Evolutionary conservation across 768 basidiomycete species (phyloP).

Genomic region (Favolaschia claudopus): DNA sequence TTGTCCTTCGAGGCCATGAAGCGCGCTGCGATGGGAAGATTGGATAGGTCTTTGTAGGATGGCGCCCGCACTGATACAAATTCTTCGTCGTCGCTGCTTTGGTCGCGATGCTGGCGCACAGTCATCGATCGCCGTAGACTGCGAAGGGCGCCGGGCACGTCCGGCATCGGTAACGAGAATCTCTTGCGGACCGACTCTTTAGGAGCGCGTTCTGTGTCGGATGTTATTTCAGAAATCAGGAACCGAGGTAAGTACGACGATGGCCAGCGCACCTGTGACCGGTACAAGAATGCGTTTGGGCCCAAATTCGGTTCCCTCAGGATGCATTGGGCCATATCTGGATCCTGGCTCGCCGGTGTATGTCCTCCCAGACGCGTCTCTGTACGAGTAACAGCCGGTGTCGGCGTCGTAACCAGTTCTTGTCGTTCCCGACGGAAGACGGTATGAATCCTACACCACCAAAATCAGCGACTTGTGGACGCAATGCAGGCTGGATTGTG

Average conservation of each 20-base stretch:
- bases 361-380: conserved; percentile 48
- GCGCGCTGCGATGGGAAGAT: neutral
- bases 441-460: conserved; percentile 52
- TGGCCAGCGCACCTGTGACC: neutral
- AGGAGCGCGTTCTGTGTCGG: neutral
- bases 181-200: neutral
- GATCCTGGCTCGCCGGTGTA: conserved; percentile 52
- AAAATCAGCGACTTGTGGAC: neutral
- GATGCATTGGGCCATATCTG: conserved; percentile 42
- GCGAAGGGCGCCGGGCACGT: conserved; percentile 10
- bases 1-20: too few species aligned
- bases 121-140: conserved; percentile 20
- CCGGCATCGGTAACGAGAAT: neutral
- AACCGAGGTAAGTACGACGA: neutral
- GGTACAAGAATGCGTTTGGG: neutral
- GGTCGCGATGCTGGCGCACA: conserved; percentile 9
- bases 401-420: conserved; percentile 64
- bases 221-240: neutral
- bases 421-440: conserved; percentile 59
- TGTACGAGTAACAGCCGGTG: conserved; percentile 53
- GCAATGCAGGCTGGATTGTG: neutral
- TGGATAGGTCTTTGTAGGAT: too few species aligned
- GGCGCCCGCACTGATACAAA: conserved; percentile 17
- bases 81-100: conserved; percentile 21
- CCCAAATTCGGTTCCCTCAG: neutral